These are phyloP conservation scores for Larix kaempferi DNA, from an alignment of 75 land plant species.

Conservation along the genomic window DNA sequence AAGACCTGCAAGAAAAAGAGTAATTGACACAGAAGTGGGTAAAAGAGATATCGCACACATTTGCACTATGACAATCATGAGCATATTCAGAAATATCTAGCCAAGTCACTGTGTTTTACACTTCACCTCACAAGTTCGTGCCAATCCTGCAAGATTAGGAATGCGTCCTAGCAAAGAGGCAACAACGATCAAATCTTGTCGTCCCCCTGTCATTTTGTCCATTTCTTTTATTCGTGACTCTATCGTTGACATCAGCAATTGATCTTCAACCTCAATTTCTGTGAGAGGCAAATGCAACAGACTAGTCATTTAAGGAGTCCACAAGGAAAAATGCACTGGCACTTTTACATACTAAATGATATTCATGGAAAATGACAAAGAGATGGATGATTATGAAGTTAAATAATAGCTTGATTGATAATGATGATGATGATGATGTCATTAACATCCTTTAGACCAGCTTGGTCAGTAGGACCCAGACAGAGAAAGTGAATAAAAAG, in stretches of 20 bases:
- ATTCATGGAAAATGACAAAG: too few relatives aligned
- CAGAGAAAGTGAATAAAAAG: too few relatives aligned
- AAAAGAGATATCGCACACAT: background rate
- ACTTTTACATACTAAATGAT: too few relatives aligned
- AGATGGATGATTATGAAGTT: too few relatives aligned
- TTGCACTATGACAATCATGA: background rate
- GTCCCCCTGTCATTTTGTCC: conserved; percentile 37
- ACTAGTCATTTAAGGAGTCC: background rate
- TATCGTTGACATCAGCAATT: conserved; percentile 33
- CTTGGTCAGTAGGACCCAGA: too few relatives aligned
- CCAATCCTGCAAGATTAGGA: conserved; percentile 91
- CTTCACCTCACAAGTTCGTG: conserved; percentile 92
- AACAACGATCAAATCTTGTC: conserved; percentile 77
- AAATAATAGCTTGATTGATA: too few relatives aligned
- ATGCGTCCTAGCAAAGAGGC: conserved; percentile 81
- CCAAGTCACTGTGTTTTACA: background rate
- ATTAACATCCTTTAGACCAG: too few relatives aligned
- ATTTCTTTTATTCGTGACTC: conserved; percentile 44
- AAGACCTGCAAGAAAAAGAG: conserved; percentile 54
- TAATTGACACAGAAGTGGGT: background rate
- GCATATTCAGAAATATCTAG: background rate
- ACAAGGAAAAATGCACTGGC: background rate
- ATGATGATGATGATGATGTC: too few relatives aligned
- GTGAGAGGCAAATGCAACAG: background rate
- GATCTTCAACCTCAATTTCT: conserved; percentile 69